A percentile compares a stretch with the other conserved stretches of the same genome.
Conservation (phyloP, 805 yeast genomes). For the Ogataea wickerhamii region DNA sequence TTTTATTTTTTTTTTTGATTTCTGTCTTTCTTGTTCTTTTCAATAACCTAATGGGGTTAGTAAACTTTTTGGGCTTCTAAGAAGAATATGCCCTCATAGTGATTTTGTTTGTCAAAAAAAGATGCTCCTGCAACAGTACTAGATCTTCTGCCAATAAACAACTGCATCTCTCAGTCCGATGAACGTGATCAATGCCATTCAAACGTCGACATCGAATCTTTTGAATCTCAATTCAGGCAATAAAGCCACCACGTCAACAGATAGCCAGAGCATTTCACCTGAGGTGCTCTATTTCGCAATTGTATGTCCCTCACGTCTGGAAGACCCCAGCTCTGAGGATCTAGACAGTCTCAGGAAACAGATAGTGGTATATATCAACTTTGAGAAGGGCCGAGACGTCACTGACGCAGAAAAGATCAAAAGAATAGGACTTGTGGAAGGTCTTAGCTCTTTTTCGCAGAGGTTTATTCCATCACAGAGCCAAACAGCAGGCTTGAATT, state of each 20-base stretch:
- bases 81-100: too few relatives aligned
- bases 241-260: not conserved
- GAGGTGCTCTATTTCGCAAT: slow-evolving; percentile 22
- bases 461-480: slow-evolving; percentile 16
- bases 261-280: slow-evolving; percentile 10
- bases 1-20: too few relatives aligned
- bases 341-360: slow-evolving; percentile 21
- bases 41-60: too few relatives aligned
- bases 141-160: too few relatives aligned
- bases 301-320: slow-evolving; percentile 18
- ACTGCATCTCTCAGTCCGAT: too few relatives aligned
- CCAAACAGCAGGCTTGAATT: slow-evolving; percentile 3
- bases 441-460: slow-evolving; percentile 25
- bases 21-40: too few relatives aligned
- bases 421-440: slow-evolving; percentile 27
- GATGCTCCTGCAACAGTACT: too few relatives aligned
- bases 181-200: slow-evolving; percentile 22
- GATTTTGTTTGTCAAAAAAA: too few relatives aligned
- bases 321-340: slow-evolving; percentile 17
- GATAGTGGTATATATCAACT: slow-evolving; percentile 23
- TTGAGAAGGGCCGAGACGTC: slow-evolving; percentile 17
- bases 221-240: slow-evolving; percentile 3
- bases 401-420: slow-evolving; percentile 21
- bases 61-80: too few relatives aligned
- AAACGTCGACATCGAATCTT: slow-evolving; percentile 17